Conservation (phyloP, 2,329 filamentous ascomycete genomes). For the Bimuria novae-zelandiae region DNA sequence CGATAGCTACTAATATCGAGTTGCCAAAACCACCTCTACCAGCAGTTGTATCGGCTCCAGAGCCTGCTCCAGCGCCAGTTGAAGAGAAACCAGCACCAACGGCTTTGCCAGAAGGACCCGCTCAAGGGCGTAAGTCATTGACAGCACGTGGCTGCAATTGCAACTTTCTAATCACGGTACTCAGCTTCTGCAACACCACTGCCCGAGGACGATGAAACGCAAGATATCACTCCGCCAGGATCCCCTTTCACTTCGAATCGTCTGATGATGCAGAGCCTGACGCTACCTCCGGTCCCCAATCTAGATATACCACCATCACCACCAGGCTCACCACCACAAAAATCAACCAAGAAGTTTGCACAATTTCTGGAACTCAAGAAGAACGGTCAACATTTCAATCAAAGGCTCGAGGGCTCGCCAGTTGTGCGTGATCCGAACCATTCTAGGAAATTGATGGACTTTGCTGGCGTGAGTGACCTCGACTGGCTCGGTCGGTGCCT, state of each 20-base stretch:
- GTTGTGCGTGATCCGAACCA: slow-evolving; percentile 74
- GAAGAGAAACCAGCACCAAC: slow-evolving; percentile 12
- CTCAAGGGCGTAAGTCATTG: slow-evolving; percentile 24
- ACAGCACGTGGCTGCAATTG: no score
- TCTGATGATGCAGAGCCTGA: slow-evolving; percentile 70
- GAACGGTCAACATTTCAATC: slow-evolving; percentile 77
- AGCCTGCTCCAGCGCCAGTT: slow-evolving; percentile 11
- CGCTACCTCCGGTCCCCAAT: slow-evolving; percentile 72
- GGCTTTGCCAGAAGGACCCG: slow-evolving; percentile 29
- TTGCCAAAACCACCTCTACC: slow-evolving; percentile 27
- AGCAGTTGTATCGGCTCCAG: slow-evolving; percentile 19
- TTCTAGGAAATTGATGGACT: slow-evolving; percentile 72
- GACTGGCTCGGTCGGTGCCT: neutral
- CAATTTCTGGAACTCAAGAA: slow-evolving; percentile 79
- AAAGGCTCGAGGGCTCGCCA: slow-evolving; percentile 68
- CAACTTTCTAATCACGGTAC: neutral
- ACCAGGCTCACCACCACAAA: slow-evolving; percentile 56
- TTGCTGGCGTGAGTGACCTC: slow-evolving; percentile 59
- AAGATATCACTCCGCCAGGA: slow-evolving; percentile 32
- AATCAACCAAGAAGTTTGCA: slow-evolving; percentile 68
- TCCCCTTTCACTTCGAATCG: slow-evolving; percentile 73
- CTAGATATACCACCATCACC: slow-evolving; percentile 77
- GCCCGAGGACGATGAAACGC: slow-evolving; percentile 18
- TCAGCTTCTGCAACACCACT: slow-evolving; percentile 26
- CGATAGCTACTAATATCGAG: slow-evolving; percentile 56